phyloP scores from a whole-genome alignment of 108 stramenopile genomes.

The Stephanodiscus triporus region DNA sequence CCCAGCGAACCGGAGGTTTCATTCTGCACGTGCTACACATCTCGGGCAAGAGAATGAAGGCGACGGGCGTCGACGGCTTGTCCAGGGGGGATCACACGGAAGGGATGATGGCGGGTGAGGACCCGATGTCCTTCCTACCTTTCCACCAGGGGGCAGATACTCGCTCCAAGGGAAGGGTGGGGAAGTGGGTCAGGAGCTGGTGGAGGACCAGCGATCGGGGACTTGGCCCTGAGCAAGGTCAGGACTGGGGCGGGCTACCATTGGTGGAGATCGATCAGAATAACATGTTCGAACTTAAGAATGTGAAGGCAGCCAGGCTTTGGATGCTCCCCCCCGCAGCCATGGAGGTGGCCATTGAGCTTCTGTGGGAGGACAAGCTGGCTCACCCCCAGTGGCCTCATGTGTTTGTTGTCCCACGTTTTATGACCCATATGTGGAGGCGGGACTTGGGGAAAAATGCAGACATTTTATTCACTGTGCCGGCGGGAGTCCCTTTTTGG shows the following conservation, averaged over 20 bases:
- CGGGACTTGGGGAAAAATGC: constrained; percentile 1
- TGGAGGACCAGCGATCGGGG: background rate
- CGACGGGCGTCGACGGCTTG: constrained; percentile 22
- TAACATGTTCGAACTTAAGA: constrained; percentile 14
- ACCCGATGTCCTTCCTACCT: constrained; percentile 7
- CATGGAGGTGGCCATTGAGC: background rate
- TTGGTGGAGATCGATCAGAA: background rate
- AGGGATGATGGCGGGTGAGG: constrained; percentile 5
- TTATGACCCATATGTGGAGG: constrained; percentile 4
- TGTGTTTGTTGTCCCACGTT: constrained; percentile 5
- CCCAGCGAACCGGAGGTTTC: background rate
- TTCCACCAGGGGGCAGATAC: constrained; percentile 13
- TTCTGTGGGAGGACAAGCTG: background rate
- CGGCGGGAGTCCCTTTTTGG: background rate
- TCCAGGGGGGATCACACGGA: constrained; percentile 44
- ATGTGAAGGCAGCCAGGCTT: background rate
- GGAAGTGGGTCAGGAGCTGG: constrained; percentile 11
- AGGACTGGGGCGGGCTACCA: background rate
- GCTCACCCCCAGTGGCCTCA: constrained; percentile 11
- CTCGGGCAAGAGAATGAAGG: constrained; percentile 27
- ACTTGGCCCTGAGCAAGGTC: background rate
- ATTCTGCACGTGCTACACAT: constrained; percentile 23
- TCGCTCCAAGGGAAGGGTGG: constrained; percentile 1
- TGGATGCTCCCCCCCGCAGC: constrained; percentile 14
- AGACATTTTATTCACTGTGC: background rate